Base-by-base conservation (phyloP, 2,329 filamentous ascomycete species). In the Lecanicillium sp. region DNA sequence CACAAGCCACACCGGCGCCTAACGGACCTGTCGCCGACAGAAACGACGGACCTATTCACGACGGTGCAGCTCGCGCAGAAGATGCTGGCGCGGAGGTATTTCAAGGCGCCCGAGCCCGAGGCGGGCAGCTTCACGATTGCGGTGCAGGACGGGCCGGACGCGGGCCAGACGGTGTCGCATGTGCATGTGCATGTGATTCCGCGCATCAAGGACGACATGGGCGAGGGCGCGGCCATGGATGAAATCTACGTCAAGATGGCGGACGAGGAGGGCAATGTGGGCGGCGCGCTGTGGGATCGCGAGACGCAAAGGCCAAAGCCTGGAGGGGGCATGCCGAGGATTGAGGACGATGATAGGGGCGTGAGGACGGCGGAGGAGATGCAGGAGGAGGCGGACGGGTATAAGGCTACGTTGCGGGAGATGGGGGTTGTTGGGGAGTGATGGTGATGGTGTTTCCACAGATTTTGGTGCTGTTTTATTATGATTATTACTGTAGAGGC, bases 141-240 rank as follows among this genome's bases (percentile, higher is more conserved):
- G 0, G 75, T 98, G n/a, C 92, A 98, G 59, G 92, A 98, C 59
- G 92, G 92, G 15, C 67, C 71, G 22, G 86, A 88, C 43, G 87
- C 92, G 1, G 92, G 92, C 0, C 92, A 98, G 72, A 95, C 87
- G 41, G 90, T 98, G 32, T 72, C 86, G 8, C 92, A 98, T 63
- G 79, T 95, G 12, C 92, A 98, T 63, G 84, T 88, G 18, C 92
- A 98, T 64, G 75, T 95, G 35, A 90, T 95, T 38, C 89, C 89
- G 15, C 68, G 89, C 27, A 67, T 67, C 42, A 67, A 64, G 42
- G 73, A 79, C 29, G 70, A 78, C 55, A 71, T 58, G 56, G 65
- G 51, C 22, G 60, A 62, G 45, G 48, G 16, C 29, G 30, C 17
- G 39, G 55, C 43, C 38, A 55, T 57, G 5, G 89, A 95, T 60